A percentile compares a stretch with the other conserved stretches of the same genome.
Conservation (phyloP, 73 alveolate species). For the Blepharisma stoltei region DNA sequence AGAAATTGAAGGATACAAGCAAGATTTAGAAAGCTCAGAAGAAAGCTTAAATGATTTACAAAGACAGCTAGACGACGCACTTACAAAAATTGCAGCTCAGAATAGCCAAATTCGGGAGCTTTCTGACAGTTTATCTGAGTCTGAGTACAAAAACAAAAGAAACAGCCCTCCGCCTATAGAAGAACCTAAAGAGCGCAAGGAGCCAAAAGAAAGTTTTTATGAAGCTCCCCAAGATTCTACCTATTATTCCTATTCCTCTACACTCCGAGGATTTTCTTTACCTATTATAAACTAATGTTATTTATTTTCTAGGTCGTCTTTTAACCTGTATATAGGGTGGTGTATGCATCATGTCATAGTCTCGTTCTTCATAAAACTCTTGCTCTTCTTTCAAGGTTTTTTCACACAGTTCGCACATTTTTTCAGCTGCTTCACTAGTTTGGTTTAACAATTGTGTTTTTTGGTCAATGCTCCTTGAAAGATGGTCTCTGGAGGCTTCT, state of each 20-base stretch:
- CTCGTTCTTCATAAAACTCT: constrained; percentile 11
- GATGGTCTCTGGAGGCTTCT: constrained; percentile 26
- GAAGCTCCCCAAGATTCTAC: too few species aligned
- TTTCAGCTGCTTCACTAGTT: constrained; percentile 26
- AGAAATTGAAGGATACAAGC: neutral
- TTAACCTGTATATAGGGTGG: constrained; percentile 20
- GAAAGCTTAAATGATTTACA: neutral
- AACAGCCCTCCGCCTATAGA: too few species aligned
- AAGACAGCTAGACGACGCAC: neutral
- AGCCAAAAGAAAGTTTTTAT: neutral
- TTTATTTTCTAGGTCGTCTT: constrained; percentile 22
- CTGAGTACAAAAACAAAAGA: neutral
- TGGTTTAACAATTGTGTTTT: constrained; percentile 1
- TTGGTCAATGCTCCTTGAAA: constrained; percentile 14
- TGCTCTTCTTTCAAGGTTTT: constrained; percentile 15
- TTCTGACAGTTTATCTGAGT: neutral
- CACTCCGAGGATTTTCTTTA: too few species aligned
- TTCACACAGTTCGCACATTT: constrained; percentile 24
- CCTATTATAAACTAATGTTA: too few species aligned
- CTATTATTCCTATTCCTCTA: too few species aligned
- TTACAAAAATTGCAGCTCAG: neutral
- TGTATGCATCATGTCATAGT: constrained; percentile 27
- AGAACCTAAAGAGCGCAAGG: neutral
- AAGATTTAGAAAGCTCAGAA: neutral
- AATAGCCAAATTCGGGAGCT: neutral